phyloP scores from a whole-genome alignment of 2,329 filamentous ascomycete genomes.

The Alternaria hordeiaustralica region DNA sequence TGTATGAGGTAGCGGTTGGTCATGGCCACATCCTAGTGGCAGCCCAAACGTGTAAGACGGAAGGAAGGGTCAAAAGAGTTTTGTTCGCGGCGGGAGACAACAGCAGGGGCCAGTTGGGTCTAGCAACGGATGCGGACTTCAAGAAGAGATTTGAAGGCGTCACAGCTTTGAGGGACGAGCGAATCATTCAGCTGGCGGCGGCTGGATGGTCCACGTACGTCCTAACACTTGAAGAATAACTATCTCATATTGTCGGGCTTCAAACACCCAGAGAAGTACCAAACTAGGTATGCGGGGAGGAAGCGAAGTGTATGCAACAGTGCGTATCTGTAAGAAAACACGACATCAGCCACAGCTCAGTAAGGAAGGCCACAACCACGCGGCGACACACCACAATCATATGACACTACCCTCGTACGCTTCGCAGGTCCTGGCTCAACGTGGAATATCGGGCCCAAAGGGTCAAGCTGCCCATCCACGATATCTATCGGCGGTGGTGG shows the following conservation, averaged over 20 bases:
- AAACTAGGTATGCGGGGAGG: neutral
- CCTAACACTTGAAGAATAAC: slow-evolving; percentile 10
- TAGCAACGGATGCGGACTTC: slow-evolving; percentile 16
- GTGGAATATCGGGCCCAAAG: slow-evolving; percentile 22
- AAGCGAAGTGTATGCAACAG: neutral
- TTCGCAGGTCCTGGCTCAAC: slow-evolving; percentile 14
- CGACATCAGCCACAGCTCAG: neutral
- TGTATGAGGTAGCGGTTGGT: slow-evolving; percentile 37
- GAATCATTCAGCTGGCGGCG: slow-evolving; percentile 25
- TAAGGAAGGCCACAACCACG: neutral
- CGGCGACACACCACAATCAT: neutral
- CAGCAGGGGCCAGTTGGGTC: slow-evolving; percentile 33
- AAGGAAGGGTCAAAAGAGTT: slow-evolving; percentile 1
- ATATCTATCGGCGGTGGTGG: slow-evolving; percentile 1
- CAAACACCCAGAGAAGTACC: neutral
- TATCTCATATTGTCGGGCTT: neutral
- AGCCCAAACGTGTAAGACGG: slow-evolving; percentile 16
- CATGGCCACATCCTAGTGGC: slow-evolving; percentile 39
- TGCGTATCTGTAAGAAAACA: neutral
- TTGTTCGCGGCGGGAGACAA: slow-evolving; percentile 39
- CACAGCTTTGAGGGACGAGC: slow-evolving; percentile 22
- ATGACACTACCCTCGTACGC: neutral
- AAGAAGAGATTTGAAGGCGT: slow-evolving; percentile 30
- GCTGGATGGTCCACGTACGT: slow-evolving; percentile 38
- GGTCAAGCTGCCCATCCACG: slow-evolving; percentile 16